Conservation (phyloP, 108 stramenopile species). For the Aureococcus anophagefferens region DNA sequence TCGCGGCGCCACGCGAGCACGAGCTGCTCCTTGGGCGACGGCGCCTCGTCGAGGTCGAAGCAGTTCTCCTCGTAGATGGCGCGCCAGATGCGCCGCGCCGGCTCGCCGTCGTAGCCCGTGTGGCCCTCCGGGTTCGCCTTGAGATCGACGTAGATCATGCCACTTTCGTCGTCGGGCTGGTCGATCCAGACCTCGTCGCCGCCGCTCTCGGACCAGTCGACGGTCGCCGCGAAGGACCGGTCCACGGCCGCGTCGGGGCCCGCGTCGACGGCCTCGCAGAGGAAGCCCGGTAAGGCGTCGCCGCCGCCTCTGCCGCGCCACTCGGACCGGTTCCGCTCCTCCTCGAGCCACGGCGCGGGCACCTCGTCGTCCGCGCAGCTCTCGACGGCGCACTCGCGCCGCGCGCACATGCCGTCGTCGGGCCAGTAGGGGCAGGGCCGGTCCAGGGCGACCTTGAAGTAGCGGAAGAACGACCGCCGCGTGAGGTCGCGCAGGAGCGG, state of each 20-base stretch:
- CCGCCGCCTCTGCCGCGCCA: neutral
- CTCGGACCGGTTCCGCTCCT: neutral
- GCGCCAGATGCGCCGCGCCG: conserved; percentile 10
- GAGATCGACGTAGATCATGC: conserved; percentile 28
- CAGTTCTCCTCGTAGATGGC: conserved; percentile 22
- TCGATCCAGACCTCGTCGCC: neutral
- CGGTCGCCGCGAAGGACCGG: too few species aligned
- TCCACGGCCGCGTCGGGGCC: neutral
- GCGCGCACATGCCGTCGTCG: neutral
- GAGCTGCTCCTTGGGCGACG: neutral
- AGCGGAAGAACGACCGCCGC: neutral
- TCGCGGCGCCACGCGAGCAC: neutral
- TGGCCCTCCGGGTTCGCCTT: conserved; percentile 23
- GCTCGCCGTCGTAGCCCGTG: conserved; percentile 26
- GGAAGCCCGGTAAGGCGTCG: too few species aligned
- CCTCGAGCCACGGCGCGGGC: neutral
- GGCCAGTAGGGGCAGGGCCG: neutral
- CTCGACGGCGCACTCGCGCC: neutral
- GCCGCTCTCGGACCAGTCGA: neutral
- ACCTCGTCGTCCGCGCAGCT: neutral
- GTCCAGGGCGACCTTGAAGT: neutral
- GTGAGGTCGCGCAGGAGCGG: neutral
- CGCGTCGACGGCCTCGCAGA: neutral
- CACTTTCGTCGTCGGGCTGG: neutral
- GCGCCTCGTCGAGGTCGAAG: neutral